Conservation (phyloP, 2,329 filamentous ascomycete genomes). For the Monosporascus sp. region DNA sequence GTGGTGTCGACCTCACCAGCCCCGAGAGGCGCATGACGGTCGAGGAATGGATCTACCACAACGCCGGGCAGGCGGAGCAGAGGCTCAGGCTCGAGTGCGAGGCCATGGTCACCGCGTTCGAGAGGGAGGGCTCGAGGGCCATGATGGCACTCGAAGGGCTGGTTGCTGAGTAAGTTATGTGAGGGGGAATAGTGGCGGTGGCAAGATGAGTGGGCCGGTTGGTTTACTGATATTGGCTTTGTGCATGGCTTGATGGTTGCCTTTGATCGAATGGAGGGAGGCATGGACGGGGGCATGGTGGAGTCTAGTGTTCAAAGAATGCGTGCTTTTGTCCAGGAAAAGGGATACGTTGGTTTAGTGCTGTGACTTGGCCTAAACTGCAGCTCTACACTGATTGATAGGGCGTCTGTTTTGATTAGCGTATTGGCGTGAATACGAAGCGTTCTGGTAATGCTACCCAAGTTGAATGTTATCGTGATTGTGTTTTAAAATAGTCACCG, state of each 20-base stretch:
- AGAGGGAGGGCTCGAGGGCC: constrained; percentile 74
- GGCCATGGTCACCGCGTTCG: constrained; percentile 73
- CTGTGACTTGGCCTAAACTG: no score
- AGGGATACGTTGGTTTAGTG: no score
- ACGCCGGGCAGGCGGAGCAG: constrained; percentile 75
- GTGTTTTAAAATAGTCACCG: no score
- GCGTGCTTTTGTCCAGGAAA: no score
- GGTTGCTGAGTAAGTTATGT: constrained; percentile 40
- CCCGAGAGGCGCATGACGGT: constrained; percentile 87
- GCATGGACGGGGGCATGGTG: no score
- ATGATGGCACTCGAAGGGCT: constrained; percentile 73
- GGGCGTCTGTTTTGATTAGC: no score
- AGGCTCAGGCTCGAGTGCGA: constrained; percentile 78
- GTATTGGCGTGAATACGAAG: no score
- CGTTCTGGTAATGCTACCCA: no score
- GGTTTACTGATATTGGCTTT: background rate
- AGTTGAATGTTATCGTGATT: no score
- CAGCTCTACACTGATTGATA: no score
- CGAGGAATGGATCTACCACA: constrained; percentile 84
- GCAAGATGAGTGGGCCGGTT: background rate
- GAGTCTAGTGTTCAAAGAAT: no score
- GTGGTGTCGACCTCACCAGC: constrained; percentile 52
- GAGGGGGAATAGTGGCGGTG: background rate
- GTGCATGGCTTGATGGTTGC: background rate
- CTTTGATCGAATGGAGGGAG: no score